A percentile compares a stretch with the other conserved stretches of the same genome.
Conservation (phyloP, 129 eudicot genomes). For the Oenanthe sinensis region DNA sequence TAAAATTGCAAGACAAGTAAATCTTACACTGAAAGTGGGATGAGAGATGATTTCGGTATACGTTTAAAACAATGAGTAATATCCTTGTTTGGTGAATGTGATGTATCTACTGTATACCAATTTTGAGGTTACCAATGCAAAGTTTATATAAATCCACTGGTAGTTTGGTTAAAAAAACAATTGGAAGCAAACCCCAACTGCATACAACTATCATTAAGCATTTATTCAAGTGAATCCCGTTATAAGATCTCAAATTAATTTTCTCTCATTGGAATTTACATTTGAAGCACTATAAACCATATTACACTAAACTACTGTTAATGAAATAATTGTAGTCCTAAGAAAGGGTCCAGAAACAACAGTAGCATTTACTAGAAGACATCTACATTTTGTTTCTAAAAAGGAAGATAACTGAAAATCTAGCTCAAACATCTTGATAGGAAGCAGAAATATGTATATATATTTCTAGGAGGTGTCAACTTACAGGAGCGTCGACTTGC, state of each 20-base stretch:
- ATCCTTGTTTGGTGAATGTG: neutral
- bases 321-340: neutral
- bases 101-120: neutral
- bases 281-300: neutral
- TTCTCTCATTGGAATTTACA: neutral
- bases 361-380: neutral
- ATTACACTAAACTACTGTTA: neutral
- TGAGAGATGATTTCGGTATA: neutral
- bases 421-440: neutral
- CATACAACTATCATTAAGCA: neutral
- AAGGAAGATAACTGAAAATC: neutral
- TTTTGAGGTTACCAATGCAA: neutral
- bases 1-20: neutral
- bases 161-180: neutral
- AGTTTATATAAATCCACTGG: neutral
- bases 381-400: neutral
- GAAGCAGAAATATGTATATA: neutral
- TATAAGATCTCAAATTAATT: neutral
- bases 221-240: neutral
- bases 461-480: conserved; percentile 18
- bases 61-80: neutral
- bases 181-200: neutral
- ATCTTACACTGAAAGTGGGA: neutral
- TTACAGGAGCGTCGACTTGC: conserved; percentile 71
- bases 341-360: neutral